Conservation (phyloP, 2,329 filamentous ascomycete species). For the Pseudogymnoascus sp. region DNA sequence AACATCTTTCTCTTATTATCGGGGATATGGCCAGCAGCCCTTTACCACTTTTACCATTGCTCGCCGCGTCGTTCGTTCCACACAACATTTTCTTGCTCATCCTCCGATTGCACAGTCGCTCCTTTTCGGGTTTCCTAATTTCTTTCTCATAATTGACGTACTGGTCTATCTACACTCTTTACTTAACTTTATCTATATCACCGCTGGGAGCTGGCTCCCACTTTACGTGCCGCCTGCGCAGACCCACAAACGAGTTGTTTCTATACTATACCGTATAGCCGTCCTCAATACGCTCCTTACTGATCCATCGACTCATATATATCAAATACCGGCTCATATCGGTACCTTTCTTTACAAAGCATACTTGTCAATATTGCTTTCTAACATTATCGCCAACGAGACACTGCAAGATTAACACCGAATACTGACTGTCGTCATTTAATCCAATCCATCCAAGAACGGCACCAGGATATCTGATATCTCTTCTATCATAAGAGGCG, state of each 20-base stretch:
- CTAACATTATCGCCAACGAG: slow-evolving; percentile 5
- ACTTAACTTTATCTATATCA: slow-evolving; percentile 36
- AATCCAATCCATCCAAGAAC: not conserved
- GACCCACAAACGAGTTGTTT: slow-evolving; percentile 38
- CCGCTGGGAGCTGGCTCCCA: slow-evolving; percentile 50
- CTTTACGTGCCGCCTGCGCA: slow-evolving; percentile 32
- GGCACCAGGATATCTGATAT: not conserved
- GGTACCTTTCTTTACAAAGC: slow-evolving; percentile 21
- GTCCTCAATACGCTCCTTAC: slow-evolving; percentile 37
- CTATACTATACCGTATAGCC: slow-evolving; percentile 31
- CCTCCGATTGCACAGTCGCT: slow-evolving; percentile 41
- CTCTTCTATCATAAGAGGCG: not conserved
- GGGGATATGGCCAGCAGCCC: slow-evolving; percentile 43
- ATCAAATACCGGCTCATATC: slow-evolving; percentile 28
- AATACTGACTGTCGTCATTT: not conserved
- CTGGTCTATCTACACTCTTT: slow-evolving; percentile 1
- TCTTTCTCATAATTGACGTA: slow-evolving; percentile 29
- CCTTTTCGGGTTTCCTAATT: slow-evolving; percentile 40
- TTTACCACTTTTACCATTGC: slow-evolving; percentile 32
- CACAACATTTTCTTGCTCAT: slow-evolving; percentile 32
- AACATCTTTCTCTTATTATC: slow-evolving; percentile 46
- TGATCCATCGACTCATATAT: slow-evolving; percentile 20
- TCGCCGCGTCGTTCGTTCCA: slow-evolving; percentile 35
- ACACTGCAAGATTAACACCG: slow-evolving; percentile 14
- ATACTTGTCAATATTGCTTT: slow-evolving; percentile 14